Percentiles rank a stretch among this genome's conserved stretches.
Evolutionary conservation across 2,329 filamentous ascomycete genomes (phyloP).

Genomic region (Fusarium pseudograminearum): DNA sequence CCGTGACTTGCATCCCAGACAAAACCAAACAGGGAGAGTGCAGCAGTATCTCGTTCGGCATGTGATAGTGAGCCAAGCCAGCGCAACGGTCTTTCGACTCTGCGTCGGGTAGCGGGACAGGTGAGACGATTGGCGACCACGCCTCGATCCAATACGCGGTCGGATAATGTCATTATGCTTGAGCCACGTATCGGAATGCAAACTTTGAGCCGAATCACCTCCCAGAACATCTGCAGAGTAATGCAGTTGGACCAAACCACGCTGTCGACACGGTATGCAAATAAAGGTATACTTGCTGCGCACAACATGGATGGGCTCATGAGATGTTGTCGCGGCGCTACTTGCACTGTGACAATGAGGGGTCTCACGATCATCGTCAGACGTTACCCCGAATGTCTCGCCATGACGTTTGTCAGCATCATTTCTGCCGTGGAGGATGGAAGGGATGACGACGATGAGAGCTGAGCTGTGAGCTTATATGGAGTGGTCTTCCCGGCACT

Average conservation of each 20-base stretch:
- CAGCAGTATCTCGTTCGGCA: background rate
- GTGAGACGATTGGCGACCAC: accelerated
- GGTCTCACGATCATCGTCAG: slow-evolving; percentile 32
- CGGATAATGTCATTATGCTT: background rate
- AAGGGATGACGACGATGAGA: slow-evolving; percentile 37
- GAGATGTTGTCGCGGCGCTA: slow-evolving; percentile 19
- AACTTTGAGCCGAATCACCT: background rate
- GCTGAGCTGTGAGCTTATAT: slow-evolving; percentile 33
- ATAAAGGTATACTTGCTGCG: background rate
- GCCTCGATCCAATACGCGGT: background rate
- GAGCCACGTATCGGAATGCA: slow-evolving; percentile 8
- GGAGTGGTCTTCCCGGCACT: slow-evolving; percentile 5
- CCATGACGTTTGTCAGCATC: slow-evolving; percentile 48
- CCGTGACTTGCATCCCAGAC: background rate
- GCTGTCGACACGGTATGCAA: slow-evolving; percentile 13
- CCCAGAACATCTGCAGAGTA: background rate
- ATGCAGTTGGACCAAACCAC: background rate
- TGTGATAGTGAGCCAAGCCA: background rate
- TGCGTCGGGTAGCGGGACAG: background rate
- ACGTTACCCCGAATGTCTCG: slow-evolving; percentile 30
- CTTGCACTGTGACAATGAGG: slow-evolving; percentile 45
- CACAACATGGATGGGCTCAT: accelerated
- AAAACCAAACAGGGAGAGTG: background rate
- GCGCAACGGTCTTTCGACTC: background rate
- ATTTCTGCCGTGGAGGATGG: slow-evolving; percentile 22